Base-by-base conservation (phyloP, 75 land plant genomes). In the Azolla pinnata region DNA sequence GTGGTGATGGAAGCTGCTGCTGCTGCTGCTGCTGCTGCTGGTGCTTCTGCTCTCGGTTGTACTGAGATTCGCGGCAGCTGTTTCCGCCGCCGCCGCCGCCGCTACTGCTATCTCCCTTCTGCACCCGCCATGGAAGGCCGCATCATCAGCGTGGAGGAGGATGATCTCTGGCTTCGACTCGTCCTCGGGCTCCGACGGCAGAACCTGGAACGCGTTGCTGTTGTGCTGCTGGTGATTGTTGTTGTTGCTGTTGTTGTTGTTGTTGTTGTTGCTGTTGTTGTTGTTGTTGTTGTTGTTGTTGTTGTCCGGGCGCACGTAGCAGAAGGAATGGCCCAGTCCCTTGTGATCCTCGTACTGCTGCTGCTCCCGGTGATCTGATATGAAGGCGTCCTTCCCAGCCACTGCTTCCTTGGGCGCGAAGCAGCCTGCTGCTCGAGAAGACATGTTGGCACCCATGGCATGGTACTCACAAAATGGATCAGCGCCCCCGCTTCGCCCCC, bases 311-410 rank as follows among this genome's bases (percentile, higher is more conserved):
- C 99, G 64, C 29, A 95, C 80, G 54, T 95, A 95, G 70, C 85
- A 86, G 63, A 95, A 87, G 35, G 99, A 95, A 68, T 95, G 99
- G 18, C 98, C 98, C 46, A 85, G 53, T 4, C 86, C 88, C 23
- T 86, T 91, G 32, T 89, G n/a, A n/a, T n/a, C n/a, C n/a, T n/a
- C n/a, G n/a, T n/a, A n/a, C n/a, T n/a, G n/a, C n/a, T n/a, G n/a
- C n/a, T n/a, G n/a, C n/a, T n/a, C 85, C 33, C 73, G 50, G 0
- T 80, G 79, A 20, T 80, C 89, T 2, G 79, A 65, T 20, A 78
- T 32, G 9, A 70, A 54, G 18, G 57, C 69, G 5, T 66, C 71
- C 38, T 67, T 33, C 45, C 70, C 75, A 52, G 68, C 67, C 0
- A 67, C 66, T 27, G 63, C 67, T 23, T 78, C 63, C 49, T 31